phyloP scores from a whole-genome alignment of 352 stramenopile genomes.

The Globisporangium ultimum region DNA sequence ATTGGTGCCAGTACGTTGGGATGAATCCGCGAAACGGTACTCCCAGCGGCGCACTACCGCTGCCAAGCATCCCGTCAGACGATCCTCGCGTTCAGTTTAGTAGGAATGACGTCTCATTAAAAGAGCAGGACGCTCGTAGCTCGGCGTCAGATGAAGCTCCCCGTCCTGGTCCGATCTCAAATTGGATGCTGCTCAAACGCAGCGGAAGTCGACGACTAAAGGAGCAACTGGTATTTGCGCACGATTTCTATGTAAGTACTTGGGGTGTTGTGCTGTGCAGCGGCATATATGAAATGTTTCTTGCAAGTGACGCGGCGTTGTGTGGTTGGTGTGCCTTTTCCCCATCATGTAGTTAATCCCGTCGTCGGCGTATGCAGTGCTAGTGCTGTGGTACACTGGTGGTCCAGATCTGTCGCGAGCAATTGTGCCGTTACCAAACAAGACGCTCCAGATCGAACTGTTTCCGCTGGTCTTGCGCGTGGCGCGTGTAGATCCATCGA shows the following conservation, averaged over 20 bases:
- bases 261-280: neutral
- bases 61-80: constrained; percentile 45
- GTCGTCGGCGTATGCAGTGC: constrained; percentile 51
- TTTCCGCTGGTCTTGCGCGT: constrained; percentile 80
- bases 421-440: constrained; percentile 40
- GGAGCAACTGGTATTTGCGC: constrained; percentile 61
- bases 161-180: constrained; percentile 73
- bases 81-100: constrained; percentile 5
- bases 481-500: constrained; percentile 61
- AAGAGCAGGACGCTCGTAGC: neutral
- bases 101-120: neutral
- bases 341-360: constrained; percentile 56
- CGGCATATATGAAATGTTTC: neutral
- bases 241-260: constrained; percentile 74
- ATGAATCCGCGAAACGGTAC: constrained; percentile 69
- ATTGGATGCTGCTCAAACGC: constrained; percentile 73
- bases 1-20: constrained; percentile 72
- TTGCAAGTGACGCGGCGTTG: neutral
- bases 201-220: constrained; percentile 75
- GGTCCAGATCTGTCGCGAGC: constrained; percentile 61
- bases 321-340: neutral
- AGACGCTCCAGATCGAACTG: constrained; percentile 59
- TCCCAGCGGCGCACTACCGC: constrained; percentile 42
- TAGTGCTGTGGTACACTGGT: constrained; percentile 80
- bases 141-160: neutral